phyloP scores from a whole-genome alignment of 2,329 filamentous ascomycete genomes.

The Penicillium occitanis region DNA sequence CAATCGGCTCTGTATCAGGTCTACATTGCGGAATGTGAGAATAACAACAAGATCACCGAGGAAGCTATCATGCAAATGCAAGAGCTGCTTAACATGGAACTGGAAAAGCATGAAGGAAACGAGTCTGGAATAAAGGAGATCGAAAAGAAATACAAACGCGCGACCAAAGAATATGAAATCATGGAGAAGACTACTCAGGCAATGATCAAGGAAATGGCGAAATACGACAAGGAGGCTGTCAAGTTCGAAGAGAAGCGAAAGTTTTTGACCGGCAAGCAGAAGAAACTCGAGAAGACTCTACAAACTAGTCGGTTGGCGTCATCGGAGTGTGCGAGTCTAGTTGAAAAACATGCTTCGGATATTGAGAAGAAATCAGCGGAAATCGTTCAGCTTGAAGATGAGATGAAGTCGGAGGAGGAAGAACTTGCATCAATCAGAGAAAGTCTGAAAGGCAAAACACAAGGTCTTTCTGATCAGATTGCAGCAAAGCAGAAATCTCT shows the following conservation, averaged over 20 bases:
- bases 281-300: slow-evolving; percentile 90
- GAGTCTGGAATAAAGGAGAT: slow-evolving; percentile 88
- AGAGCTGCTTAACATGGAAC: slow-evolving; percentile 76
- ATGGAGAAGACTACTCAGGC: slow-evolving; percentile 79
- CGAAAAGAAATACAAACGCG: slow-evolving; percentile 78
- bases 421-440: slow-evolving; percentile 83
- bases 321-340: slow-evolving; percentile 72
- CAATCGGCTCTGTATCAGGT: slow-evolving; percentile 92
- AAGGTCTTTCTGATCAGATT: slow-evolving; percentile 90
- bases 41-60: slow-evolving; percentile 83
- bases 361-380: slow-evolving; percentile 75
- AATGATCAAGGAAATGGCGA: slow-evolving; percentile 81
- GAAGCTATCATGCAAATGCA: slow-evolving; percentile 93
- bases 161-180: slow-evolving; percentile 77
- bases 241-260: slow-evolving; percentile 98
- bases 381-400: slow-evolving; percentile 71
- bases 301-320: slow-evolving; percentile 71
- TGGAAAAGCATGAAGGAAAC: slow-evolving; percentile 87
- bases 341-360: slow-evolving; percentile 74
- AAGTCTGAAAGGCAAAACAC: slow-evolving; percentile 89
- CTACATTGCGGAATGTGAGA: slow-evolving; percentile 80
- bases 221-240: slow-evolving; percentile 93
- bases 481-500: slow-evolving; percentile 87
- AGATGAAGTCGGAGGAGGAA: slow-evolving; percentile 74
- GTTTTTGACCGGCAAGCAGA: slow-evolving; percentile 84